Conservation (phyloP, 345 rosid genomes). For the Microcos paniculata region DNA sequence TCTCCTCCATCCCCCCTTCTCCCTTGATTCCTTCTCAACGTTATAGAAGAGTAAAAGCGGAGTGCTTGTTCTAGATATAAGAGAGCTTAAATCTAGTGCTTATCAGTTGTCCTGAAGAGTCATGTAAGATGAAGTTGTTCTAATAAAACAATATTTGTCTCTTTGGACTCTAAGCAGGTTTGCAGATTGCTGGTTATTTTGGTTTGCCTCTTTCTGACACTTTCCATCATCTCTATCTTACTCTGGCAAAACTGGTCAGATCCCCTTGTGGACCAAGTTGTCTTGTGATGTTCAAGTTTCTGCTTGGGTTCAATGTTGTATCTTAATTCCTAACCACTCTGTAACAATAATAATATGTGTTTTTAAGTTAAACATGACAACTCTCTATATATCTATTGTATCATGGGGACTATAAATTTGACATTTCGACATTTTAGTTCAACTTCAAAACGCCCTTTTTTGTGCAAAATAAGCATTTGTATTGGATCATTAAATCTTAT, state of each 20-base stretch:
- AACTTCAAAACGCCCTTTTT: too few species aligned
- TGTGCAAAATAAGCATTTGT: too few species aligned
- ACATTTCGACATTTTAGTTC: too few species aligned
- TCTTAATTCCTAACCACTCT: neutral
- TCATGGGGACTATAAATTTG: too few species aligned
- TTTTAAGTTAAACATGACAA: neutral
- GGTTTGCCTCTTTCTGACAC: neutral
- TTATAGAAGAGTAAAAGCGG: constrained; percentile 1
- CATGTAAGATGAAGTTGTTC: constrained; percentile 5
- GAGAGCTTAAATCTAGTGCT: neutral
- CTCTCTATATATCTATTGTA: neutral
- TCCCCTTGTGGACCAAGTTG: neutral
- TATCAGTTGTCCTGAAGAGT: neutral
- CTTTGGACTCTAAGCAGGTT: constrained; percentile 15
- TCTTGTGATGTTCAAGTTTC: neutral
- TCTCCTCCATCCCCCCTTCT: neutral
- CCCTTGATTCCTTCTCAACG: neutral
- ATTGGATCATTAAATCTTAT: too few species aligned
- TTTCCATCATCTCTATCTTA: constrained; percentile 1
- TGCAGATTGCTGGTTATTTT: constrained; percentile 8
- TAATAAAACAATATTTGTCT: neutral
- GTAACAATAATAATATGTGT: neutral
- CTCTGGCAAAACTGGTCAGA: constrained; percentile 11
- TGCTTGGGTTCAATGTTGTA: neutral
- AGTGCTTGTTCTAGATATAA: neutral